phyloP scores from a whole-genome alignment of 805 yeast species.

The Hanseniaspora lachancei region DNA sequence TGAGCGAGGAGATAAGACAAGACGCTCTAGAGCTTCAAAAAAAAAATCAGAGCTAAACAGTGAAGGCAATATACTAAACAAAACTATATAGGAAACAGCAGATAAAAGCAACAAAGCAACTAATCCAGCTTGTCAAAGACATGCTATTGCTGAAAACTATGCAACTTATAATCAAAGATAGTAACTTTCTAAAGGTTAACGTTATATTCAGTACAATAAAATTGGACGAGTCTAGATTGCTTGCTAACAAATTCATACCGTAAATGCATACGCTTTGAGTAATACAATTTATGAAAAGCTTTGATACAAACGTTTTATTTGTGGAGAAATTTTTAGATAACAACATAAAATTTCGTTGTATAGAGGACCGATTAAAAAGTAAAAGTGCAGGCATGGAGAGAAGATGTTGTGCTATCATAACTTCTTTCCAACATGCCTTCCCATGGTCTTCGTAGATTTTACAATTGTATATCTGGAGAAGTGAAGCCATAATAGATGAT shows the following conservation, averaged over 20 bases:
- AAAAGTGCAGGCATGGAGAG: slow-evolving; percentile 43
- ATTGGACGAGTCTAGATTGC: slow-evolving; percentile 19
- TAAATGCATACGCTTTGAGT: slow-evolving; percentile 52
- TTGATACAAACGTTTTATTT: slow-evolving; percentile 19
- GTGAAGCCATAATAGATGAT: slow-evolving; percentile 40
- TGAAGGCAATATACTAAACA: neutral
- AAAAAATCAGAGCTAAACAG: neutral
- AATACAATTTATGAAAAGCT: slow-evolving; percentile 32
- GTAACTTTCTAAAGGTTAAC: slow-evolving; percentile 36
- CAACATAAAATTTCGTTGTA: slow-evolving; percentile 2
- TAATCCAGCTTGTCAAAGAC: slow-evolving; percentile 30
- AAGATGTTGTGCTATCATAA: slow-evolving; percentile 47
- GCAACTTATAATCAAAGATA: slow-evolving; percentile 46
- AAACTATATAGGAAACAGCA: slow-evolving; percentile 27
- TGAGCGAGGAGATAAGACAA: slow-evolving; percentile 12
- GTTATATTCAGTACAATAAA: slow-evolving; percentile 2
- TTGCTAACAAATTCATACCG: slow-evolving; percentile 54
- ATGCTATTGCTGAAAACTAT: slow-evolving; percentile 38
- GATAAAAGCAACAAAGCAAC: slow-evolving; percentile 38
- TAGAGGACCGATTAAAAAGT: neutral
- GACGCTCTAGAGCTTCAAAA: slow-evolving; percentile 12
- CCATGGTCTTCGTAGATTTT: slow-evolving; percentile 38
- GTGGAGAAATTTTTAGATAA: slow-evolving; percentile 16
- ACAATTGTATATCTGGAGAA: slow-evolving; percentile 50
- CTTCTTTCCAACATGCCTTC: slow-evolving; percentile 46